Conservation (phyloP, 225 moss, liverwort and hornwort species). For the Thuidium tamariscinum region DNA sequence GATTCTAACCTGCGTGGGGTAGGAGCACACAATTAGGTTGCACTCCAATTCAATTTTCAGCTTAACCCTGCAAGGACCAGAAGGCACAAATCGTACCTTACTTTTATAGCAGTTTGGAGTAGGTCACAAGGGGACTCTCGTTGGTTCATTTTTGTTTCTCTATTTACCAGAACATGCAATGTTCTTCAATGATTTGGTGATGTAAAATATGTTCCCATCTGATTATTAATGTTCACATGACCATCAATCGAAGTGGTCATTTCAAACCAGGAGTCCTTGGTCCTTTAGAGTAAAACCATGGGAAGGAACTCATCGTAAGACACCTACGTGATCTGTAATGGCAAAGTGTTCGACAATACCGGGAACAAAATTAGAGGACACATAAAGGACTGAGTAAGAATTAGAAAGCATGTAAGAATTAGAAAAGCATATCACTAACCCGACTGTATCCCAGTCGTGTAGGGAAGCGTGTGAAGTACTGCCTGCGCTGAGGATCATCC, state of each 20-base stretch:
- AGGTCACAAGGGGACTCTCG: background rate
- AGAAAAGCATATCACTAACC: constrained; percentile 21
- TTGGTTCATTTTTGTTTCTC: too few species aligned
- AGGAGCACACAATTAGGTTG: background rate
- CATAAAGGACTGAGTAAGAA: background rate
- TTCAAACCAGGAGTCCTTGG: background rate
- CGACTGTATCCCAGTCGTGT: constrained; percentile 81
- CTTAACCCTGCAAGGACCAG: background rate
- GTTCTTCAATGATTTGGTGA: background rate
- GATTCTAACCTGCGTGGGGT: constrained; percentile 54
- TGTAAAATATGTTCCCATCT: background rate
- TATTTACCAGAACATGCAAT: background rate
- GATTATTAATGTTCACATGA: background rate
- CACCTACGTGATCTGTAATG: background rate
- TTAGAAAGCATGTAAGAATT: background rate
- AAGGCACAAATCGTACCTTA: background rate
- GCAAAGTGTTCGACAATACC: background rate
- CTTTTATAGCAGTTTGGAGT: background rate
- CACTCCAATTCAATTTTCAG: background rate
- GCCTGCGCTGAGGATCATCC: constrained; percentile 28
- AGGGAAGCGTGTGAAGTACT: constrained; percentile 60
- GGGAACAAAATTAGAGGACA: background rate
- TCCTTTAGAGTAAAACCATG: background rate
- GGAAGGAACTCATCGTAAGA: background rate
- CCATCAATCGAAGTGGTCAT: background rate